phyloP scores from a whole-genome alignment of 2,329 filamentous ascomycete species.

The Aspergillus amoenus region DNA sequence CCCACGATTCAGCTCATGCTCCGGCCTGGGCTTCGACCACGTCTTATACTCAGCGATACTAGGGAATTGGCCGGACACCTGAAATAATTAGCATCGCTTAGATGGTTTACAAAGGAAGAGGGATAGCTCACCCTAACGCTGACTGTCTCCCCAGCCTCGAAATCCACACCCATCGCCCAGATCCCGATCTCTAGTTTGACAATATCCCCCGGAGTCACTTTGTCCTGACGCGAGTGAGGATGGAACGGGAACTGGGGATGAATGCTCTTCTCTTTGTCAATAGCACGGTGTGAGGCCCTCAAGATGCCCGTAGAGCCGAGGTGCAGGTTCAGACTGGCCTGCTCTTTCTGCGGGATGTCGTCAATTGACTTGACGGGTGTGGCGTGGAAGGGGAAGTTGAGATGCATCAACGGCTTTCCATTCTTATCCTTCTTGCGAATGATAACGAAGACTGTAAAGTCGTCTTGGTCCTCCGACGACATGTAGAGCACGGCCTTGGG shows the following conservation, averaged over 20 bases:
- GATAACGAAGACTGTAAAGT: conserved; percentile 47
- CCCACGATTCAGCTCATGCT: conserved; percentile 44
- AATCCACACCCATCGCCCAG: conserved; percentile 49
- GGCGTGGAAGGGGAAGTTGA: conserved; percentile 45
- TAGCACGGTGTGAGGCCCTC: conserved; percentile 45
- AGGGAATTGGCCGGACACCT: conserved; percentile 36
- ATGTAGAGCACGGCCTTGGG: conserved; percentile 51
- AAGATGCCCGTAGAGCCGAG: conserved; percentile 46
- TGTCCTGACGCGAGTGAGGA: conserved; percentile 42
- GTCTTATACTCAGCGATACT: conserved; percentile 42
- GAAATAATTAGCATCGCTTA: neutral
- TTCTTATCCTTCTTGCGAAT: conserved; percentile 46
- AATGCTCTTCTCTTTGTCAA: conserved; percentile 34
- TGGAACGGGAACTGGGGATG: conserved; percentile 37
- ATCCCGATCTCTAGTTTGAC: conserved; percentile 51
- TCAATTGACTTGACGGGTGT: conserved; percentile 31
- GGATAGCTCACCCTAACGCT: conserved; percentile 20
- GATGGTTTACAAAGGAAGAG: neutral
- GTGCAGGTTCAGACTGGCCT: conserved; percentile 42
- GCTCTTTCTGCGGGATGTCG: conserved; percentile 34
- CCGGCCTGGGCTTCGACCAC: conserved; percentile 40
- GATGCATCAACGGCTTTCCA: conserved; percentile 43
- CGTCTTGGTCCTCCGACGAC: conserved; percentile 43
- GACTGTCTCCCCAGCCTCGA: conserved; percentile 42
- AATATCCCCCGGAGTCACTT: conserved; percentile 42